phyloP scores from a whole-genome alignment of 2,329 filamentous ascomycete species.

The Diplocarpon rosae region DNA sequence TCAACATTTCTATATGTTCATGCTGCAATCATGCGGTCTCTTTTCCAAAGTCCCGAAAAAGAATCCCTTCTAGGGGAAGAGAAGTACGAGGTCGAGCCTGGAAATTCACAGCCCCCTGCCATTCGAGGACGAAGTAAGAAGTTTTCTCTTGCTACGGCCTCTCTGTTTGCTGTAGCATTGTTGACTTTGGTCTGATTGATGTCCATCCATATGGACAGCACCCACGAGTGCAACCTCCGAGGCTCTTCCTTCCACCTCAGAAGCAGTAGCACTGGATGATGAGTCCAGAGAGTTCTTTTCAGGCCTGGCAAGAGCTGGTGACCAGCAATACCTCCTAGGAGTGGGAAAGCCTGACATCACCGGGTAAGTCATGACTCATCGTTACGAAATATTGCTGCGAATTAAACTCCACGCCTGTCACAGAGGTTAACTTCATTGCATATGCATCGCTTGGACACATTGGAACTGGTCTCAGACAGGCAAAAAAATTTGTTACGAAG shows the following conservation, averaged over 20 bases:
- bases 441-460: conserved; percentile 76
- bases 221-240: neutral
- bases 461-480: conserved; percentile 76
- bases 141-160: neutral
- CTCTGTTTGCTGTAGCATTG: neutral
- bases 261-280: conserved; percentile 1
- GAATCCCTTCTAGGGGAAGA: conserved; percentile 8
- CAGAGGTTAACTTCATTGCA: conserved; percentile 82
- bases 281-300: conserved; percentile 1
- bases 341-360: conserved; percentile 65
- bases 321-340: conserved; percentile 46
- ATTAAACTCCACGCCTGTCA: conserved; percentile 47
- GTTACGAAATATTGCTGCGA: neutral
- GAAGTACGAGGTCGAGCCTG: conserved; percentile 1
- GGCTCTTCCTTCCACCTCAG: neutral
- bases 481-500: conserved; percentile 1
- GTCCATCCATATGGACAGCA: neutral
- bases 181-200: neutral
- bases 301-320: conserved; percentile 7
- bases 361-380: conserved; percentile 30
- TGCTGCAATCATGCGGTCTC: conserved; percentile 7
- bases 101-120: neutral
- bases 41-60: conserved; percentile 7
- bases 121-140: conserved; percentile 3
- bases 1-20: neutral